A percentile compares a stretch with the other conserved stretches of the same genome.
phyloP scores from a whole-genome alignment of 2,329 filamentous ascomycete species.

The Rasamsonia emersonii region DNA sequence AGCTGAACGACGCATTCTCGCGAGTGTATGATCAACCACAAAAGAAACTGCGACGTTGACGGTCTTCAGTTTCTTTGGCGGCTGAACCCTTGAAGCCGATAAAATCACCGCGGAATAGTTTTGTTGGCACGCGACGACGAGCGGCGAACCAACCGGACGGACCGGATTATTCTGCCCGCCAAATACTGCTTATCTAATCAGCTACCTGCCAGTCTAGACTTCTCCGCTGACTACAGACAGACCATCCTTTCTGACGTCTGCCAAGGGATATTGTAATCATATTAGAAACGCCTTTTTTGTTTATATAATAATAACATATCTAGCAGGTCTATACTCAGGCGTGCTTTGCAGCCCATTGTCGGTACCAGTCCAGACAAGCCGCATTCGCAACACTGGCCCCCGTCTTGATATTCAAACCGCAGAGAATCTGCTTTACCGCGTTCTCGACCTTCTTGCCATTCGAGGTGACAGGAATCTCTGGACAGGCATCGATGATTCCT shows the following conservation, averaged over 20 bases:
- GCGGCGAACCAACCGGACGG: not conserved
- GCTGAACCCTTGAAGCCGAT: too few species aligned
- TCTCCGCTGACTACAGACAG: too few species aligned
- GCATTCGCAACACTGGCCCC: conserved; percentile 91
- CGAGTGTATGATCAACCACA: too few species aligned
- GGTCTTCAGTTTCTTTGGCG: too few species aligned
- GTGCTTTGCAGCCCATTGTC: conserved; percentile 59
- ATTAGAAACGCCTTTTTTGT: too few species aligned
- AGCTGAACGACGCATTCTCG: conserved; percentile 36
- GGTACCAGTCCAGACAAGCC: conserved; percentile 81
- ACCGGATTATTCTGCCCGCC: too few species aligned
- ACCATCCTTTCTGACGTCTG: too few species aligned
- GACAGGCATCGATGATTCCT: conserved; percentile 68
- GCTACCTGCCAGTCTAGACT: too few species aligned
- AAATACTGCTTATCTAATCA: conserved; percentile 4
- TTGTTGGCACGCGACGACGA: not conserved
- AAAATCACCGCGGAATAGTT: conserved; percentile 3
- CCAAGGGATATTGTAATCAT: too few species aligned
- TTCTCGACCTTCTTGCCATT: conserved; percentile 99
- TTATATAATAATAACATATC: too few species aligned
- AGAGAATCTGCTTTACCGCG: conserved; percentile 91
- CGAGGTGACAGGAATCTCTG: conserved; percentile 80
- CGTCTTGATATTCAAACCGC: conserved; percentile 75
- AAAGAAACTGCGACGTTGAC: too few species aligned
- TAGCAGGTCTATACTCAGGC: too few species aligned